These are phyloP conservation scores for Leccinum subspadiceum DNA, from an alignment of 1,284 basidiomycete species.

Conservation along the genomic window DNA sequence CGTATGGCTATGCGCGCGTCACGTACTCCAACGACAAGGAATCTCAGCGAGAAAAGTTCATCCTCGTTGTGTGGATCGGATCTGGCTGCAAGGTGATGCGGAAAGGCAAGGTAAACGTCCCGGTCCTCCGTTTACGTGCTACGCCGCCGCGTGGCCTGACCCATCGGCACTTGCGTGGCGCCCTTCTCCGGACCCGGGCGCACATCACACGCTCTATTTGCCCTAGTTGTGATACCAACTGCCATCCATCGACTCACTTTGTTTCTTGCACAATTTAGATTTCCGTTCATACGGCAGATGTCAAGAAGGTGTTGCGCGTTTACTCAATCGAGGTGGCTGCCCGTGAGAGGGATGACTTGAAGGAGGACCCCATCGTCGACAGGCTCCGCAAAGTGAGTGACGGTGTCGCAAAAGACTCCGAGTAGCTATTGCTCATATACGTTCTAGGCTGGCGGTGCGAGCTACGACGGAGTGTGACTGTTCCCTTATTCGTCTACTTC, in stretches of 20 bases:
- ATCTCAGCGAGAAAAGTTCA: constrained; percentile 86
- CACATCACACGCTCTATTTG: constrained; percentile 26
- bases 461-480: constrained; percentile 73
- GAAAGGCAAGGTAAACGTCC: constrained; percentile 72
- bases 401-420: constrained; percentile 4
- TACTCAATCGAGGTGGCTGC: constrained; percentile 87
- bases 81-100: constrained; percentile 85
- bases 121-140: constrained; percentile 21
- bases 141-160: constrained; percentile 13
- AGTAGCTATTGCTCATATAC: constrained; percentile 9
- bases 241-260: constrained; percentile 21
- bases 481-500: constrained; percentile 16
- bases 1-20: constrained; percentile 81
- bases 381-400: constrained; percentile 69
- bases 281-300: constrained; percentile 84
- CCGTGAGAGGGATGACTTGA: constrained; percentile 75
- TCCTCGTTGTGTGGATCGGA: constrained; percentile 89
- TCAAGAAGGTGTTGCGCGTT: constrained; percentile 75
- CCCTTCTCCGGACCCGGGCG: constrained; percentile 2
- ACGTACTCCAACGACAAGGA: constrained; percentile 86
- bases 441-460: constrained; percentile 72
- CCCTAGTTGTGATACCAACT: constrained; percentile 21
- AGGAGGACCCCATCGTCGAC: constrained; percentile 74
- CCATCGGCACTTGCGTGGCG: constrained; percentile 5
- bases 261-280: constrained; percentile 49